phyloP scores from a whole-genome alignment of 495 filamentous ascomycete species.

The Neurospora sp. region DNA sequence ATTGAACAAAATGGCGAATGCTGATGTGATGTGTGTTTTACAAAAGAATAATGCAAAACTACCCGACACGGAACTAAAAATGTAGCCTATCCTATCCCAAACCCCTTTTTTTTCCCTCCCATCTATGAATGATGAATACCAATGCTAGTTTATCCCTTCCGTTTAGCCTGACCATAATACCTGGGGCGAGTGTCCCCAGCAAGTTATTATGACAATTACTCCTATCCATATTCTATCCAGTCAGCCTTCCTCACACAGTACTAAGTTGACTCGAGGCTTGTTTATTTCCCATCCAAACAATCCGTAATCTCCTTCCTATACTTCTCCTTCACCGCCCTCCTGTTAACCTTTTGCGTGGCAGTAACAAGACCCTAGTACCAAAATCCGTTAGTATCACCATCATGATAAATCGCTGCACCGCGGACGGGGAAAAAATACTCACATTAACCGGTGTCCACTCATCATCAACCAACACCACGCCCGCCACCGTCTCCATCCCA shows the following conservation, averaged over 20 bases:
- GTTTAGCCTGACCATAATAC: background rate
- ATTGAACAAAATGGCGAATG: no score
- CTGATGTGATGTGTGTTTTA: no score
- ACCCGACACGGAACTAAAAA: background rate
- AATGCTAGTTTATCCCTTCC: background rate
- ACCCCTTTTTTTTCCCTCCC: background rate
- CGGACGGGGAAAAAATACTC: constrained; percentile 17
- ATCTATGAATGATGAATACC: background rate
- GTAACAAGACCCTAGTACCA: constrained; percentile 44
- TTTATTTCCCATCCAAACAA: constrained; percentile 23
- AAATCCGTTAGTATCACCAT: constrained; percentile 15
- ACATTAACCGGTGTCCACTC: constrained; percentile 59
- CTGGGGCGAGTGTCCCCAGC: background rate
- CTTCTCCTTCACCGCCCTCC: constrained; percentile 40
- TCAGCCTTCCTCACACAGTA: no score
- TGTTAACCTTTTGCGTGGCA: constrained; percentile 54
- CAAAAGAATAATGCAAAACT: background rate
- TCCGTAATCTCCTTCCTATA: constrained; percentile 47
- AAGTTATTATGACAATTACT: background rate
- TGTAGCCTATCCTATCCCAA: background rate
- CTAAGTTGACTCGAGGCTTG: background rate
- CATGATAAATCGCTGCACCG: background rate
- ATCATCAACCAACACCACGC: constrained; percentile 51
- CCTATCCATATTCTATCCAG: background rate
- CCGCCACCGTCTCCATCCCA: constrained; percentile 47